Percentiles rank a stretch among this genome's conserved stretches.
Conservation (phyloP, 805 yeast species). For the Wickerhamiella azyma region DNA sequence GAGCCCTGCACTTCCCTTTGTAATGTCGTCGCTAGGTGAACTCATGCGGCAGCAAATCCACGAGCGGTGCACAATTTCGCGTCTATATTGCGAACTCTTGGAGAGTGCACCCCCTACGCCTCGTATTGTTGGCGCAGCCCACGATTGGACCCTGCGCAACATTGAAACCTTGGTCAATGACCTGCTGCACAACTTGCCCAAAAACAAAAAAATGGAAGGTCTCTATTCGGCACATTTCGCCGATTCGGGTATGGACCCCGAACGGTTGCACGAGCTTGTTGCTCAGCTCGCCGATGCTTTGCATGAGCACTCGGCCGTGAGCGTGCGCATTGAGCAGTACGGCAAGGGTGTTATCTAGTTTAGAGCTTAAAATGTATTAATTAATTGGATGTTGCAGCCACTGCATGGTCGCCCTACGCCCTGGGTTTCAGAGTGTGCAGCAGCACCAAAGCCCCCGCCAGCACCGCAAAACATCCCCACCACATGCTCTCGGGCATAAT, state of each 20-base stretch:
- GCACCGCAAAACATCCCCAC: background rate
- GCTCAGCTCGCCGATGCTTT: conserved; percentile 19
- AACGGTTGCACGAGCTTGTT: conserved; percentile 17
- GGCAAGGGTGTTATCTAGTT: conserved; percentile 23
- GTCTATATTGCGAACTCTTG: conserved; percentile 21
- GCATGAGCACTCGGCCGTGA: conserved; percentile 18
- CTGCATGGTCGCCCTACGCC: no score
- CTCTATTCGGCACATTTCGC: conserved; percentile 20
- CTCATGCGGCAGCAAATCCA: conserved; percentile 24
- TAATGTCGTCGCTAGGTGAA: conserved; percentile 11
- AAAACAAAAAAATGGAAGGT: conserved; percentile 16
- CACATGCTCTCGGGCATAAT: background rate
- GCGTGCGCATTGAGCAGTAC: conserved; percentile 23
- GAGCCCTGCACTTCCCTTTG: no score
- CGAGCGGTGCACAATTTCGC: conserved; percentile 21
- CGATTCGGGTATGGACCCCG: conserved; percentile 17
- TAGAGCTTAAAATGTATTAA: no score
- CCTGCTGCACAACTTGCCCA: conserved; percentile 20
- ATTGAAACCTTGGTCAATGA: conserved; percentile 24
- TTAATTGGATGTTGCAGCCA: no score
- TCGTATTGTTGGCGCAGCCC: conserved; percentile 22
- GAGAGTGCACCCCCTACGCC: conserved; percentile 21
- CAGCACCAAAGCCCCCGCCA: background rate
- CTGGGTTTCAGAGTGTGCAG: background rate
- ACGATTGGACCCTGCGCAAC: conserved; percentile 24